Conservation (phyloP, 176 grass and related monocot species). For the Melocanna baccifera region DNA sequence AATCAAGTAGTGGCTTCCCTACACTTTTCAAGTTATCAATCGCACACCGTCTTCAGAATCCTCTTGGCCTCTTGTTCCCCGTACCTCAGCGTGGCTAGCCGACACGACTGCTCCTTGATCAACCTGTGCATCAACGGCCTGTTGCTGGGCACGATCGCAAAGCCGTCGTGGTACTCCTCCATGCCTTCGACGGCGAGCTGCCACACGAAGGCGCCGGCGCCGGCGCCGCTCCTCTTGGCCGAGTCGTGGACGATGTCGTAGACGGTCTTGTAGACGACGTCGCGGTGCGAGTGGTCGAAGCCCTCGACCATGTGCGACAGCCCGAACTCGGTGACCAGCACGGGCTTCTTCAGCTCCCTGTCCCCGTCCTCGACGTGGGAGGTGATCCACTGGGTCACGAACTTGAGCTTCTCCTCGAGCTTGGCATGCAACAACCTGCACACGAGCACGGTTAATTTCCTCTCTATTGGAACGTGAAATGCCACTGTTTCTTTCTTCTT, state of each 20-base stretch:
- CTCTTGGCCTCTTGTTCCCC: conserved; percentile 28
- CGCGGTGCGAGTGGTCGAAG: conserved; percentile 63
- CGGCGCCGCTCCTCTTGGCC: conserved; percentile 54
- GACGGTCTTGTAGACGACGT: conserved; percentile 65
- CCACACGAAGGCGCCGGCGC: conserved; percentile 70
- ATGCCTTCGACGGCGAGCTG: conserved; percentile 80
- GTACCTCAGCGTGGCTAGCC: conserved; percentile 51
- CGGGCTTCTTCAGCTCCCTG: conserved; percentile 65
- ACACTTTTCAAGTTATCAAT: conserved; percentile 13
- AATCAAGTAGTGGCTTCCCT: not conserved
- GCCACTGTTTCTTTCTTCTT: not conserved
- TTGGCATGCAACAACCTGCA: conserved; percentile 56
- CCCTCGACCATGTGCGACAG: conserved; percentile 54
- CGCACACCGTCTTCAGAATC: conserved; percentile 37
- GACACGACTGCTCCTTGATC: conserved; percentile 81
- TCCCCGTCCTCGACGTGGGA: conserved; percentile 91
- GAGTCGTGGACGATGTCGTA: conserved; percentile 66
- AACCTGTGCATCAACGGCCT: conserved; percentile 56
- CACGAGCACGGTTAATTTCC: not conserved
- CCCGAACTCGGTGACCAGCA: conserved; percentile 86
- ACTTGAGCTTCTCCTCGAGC: conserved; percentile 67
- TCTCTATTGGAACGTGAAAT: not conserved
- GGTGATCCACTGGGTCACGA: conserved; percentile 59
- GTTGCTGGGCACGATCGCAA: conserved; percentile 68
- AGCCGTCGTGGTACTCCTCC: conserved; percentile 67